These are phyloP conservation scores for Yarrowia galli DNA, from an alignment of 1,139 yeast genomes.

Conservation along the genomic window DNA sequence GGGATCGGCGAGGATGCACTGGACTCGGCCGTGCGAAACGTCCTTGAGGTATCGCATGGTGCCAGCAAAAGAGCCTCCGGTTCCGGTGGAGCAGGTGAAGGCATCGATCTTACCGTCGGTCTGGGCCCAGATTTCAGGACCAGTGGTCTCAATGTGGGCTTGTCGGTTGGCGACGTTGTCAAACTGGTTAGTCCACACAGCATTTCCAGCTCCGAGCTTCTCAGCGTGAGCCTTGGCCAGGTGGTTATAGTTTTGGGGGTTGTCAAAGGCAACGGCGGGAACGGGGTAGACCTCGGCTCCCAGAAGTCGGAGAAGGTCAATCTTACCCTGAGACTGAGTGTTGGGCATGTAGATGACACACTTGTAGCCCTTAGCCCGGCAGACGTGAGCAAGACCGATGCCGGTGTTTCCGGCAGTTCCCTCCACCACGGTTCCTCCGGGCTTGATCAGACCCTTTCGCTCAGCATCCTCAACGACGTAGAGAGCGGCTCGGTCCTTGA, in stretches of 20 bases:
- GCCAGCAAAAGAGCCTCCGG: constrained; percentile 93
- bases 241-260: constrained; percentile 84
- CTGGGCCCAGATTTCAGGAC: constrained; percentile 94
- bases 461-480: constrained; percentile 83
- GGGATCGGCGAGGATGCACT: constrained; percentile 83
- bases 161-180: constrained; percentile 87
- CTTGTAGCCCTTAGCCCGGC: constrained; percentile 81
- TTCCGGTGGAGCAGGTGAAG: constrained; percentile 88
- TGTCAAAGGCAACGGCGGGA: constrained; percentile 83
- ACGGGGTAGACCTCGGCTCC: constrained; percentile 92
- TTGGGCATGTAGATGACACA: constrained; percentile 90
- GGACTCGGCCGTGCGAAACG: constrained; percentile 63
- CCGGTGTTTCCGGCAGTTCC: constrained; percentile 88
- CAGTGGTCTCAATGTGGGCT: constrained; percentile 90
- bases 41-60: constrained; percentile 75
- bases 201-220: constrained; percentile 57
- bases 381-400: constrained; percentile 87
- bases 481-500: constrained; percentile 89
- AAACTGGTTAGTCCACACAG: constrained; percentile 92
- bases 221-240: constrained; percentile 88
- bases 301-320: constrained; percentile 70
- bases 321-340: constrained; percentile 80
- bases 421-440: constrained; percentile 77
- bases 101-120: constrained; percentile 80
- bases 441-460: constrained; percentile 64